phyloP scores from a whole-genome alignment of 345 rosid genomes.

The Eucalyptus polyanthemos region DNA sequence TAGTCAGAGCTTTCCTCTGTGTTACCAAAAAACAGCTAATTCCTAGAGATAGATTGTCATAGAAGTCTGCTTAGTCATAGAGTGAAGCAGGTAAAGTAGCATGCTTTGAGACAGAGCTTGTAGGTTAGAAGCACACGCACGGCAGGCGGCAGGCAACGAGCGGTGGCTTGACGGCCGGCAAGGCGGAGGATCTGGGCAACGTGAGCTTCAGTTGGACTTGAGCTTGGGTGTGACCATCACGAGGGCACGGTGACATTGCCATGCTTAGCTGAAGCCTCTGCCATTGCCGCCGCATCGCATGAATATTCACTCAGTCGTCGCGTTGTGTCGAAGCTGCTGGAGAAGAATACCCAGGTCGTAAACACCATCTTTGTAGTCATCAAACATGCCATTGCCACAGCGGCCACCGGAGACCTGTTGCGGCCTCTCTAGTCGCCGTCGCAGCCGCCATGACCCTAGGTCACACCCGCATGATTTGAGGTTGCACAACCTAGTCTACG shows the following conservation, averaged over 20 bases:
- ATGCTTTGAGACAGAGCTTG: neutral
- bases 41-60: neutral
- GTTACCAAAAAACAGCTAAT: neutral
- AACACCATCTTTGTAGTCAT: neutral
- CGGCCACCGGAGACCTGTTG: neutral
- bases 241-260: neutral
- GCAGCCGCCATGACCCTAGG: neutral
- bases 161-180: neutral
- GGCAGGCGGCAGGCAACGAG: neutral
- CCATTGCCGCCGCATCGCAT: neutral
- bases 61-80: neutral
- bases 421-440: accelerated
- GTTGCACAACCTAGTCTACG: accelerated
- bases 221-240: neutral
- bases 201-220: neutral
- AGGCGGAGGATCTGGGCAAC: accelerated
- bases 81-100: neutral
- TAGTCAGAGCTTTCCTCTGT: neutral
- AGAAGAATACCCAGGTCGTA: neutral
- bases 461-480: neutral
- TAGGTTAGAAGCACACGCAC: neutral
- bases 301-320: neutral
- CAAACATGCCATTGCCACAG: neutral
- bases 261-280: neutral
- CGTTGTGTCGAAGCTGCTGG: accelerated